Evolutionary conservation across 805 yeast genomes (phyloP).

Genomic region (Candida ulmi): DNA sequence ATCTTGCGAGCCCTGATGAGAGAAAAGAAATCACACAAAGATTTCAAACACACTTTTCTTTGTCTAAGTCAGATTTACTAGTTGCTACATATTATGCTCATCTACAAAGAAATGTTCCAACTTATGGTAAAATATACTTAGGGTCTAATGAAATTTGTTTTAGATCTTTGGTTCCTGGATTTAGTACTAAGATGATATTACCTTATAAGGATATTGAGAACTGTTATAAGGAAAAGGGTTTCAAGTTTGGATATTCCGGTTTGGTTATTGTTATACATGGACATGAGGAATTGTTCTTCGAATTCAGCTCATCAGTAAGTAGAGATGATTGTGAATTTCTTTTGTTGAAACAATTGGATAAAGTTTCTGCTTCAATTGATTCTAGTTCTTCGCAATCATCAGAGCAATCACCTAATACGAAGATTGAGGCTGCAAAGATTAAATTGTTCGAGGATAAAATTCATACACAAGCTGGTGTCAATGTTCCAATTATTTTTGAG

Average conservation of each 20-base stretch:
- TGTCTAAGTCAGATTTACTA: conserved; percentile 45
- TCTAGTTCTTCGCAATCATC: conserved; percentile 2
- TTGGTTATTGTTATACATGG: conserved; percentile 66
- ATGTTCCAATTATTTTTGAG: conserved; percentile 64
- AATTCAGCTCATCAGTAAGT: conserved; percentile 56
- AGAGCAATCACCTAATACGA: conserved; percentile 19
- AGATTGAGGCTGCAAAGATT: conserved; percentile 51
- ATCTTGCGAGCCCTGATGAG: conserved; percentile 38
- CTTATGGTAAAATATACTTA: conserved; percentile 78
- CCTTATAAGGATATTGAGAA: conserved; percentile 72
- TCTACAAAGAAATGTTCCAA: conserved; percentile 64
- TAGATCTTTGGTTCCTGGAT: conserved; percentile 72
- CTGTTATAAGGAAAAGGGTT: conserved; percentile 62
- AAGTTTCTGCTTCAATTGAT: conserved; percentile 20
- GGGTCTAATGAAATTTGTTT: conserved; percentile 71
- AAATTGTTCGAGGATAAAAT: conserved; percentile 64
- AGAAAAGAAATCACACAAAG: conserved; percentile 46
- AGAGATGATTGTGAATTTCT: conserved; percentile 70
- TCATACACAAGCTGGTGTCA: conserved; percentile 51
- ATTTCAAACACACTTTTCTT: conserved; percentile 61
- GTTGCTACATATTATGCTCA: conserved; percentile 68
- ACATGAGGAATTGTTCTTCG: conserved; percentile 71
- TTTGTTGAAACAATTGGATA: conserved; percentile 45
- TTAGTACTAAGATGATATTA: conserved; percentile 72
- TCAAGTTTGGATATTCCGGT: conserved; percentile 65